These are phyloP conservation scores for Fomitopsis pinicola DNA, from an alignment of 1,284 basidiomycete genomes.

Conservation along the genomic window DNA sequence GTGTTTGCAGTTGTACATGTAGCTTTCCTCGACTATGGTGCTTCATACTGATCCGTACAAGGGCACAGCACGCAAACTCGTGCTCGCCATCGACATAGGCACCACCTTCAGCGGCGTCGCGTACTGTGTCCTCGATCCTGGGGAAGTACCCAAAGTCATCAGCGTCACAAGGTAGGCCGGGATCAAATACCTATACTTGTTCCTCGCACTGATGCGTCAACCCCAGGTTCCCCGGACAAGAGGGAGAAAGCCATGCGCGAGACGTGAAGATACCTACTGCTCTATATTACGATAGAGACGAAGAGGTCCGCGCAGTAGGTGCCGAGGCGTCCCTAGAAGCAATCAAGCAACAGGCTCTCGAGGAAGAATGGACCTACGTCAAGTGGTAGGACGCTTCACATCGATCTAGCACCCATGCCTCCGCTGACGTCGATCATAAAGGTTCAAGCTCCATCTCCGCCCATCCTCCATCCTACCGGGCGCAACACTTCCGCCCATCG, in stretches of 20 bases:
- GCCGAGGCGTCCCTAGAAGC: slow-evolving; percentile 46
- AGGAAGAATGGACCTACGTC: slow-evolving; percentile 41
- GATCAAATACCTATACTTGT: background rate
- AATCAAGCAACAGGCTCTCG: slow-evolving; percentile 37
- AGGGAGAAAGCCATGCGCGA: slow-evolving; percentile 30
- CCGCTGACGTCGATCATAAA: slow-evolving; percentile 15
- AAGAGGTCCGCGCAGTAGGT: slow-evolving; percentile 42
- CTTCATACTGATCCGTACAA: background rate
- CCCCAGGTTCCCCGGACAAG: slow-evolving; percentile 37
- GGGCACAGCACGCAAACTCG: slow-evolving; percentile 30
- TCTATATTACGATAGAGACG: slow-evolving; percentile 47
- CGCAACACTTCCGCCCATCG: slow-evolving; percentile 37
- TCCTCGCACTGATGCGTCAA: background rate
- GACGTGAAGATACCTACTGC: slow-evolving; percentile 55
- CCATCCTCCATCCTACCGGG: slow-evolving; percentile 24
- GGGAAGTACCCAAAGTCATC: slow-evolving; percentile 41
- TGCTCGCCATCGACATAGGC: slow-evolving; percentile 48
- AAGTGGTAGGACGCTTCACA: slow-evolving; percentile 39
- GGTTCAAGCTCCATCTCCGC: slow-evolving; percentile 58
- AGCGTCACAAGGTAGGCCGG: slow-evolving; percentile 38
- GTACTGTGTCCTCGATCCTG: slow-evolving; percentile 42
- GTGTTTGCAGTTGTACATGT: too few species aligned
- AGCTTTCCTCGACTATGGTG: background rate
- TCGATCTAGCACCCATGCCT: background rate
- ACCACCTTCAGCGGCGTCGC: slow-evolving; percentile 51